Evolutionary conservation across 106 monocot species (phyloP).

Genomic region (Dendrobium chrysotoxum): DNA sequence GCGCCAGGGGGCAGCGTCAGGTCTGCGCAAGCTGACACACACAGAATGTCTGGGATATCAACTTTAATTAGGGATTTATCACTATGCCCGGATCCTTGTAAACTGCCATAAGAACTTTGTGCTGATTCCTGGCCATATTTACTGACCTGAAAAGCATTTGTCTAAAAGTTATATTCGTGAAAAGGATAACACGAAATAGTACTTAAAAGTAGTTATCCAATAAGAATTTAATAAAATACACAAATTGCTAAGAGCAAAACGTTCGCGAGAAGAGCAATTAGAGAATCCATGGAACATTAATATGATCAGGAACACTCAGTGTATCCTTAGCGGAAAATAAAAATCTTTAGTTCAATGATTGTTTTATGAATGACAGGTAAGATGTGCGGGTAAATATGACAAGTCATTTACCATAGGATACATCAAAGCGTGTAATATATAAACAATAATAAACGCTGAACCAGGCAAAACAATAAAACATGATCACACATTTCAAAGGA

Average conservation of each 20-base stretch:
- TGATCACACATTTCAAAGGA: too few relatives aligned
- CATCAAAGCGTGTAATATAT: too few relatives aligned
- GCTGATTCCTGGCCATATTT: conserved; percentile 31
- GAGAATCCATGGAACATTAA: background rate
- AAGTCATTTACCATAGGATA: too few relatives aligned
- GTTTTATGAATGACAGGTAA: too few relatives aligned
- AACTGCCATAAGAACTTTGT: conserved; percentile 34
- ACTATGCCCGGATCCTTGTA: conserved; percentile 19
- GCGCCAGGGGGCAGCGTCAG: conserved; percentile 86
- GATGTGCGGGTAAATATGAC: too few relatives aligned
- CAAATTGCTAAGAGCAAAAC: too few relatives aligned
- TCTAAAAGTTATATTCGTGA: background rate
- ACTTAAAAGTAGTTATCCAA: background rate
- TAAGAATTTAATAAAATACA: background rate
- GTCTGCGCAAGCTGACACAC: conserved; percentile 80
- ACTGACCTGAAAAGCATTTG: conserved; percentile 29
- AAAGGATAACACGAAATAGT: background rate
- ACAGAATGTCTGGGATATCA: conserved; percentile 70
- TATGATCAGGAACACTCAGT: background rate
- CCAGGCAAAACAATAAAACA: too few relatives aligned
- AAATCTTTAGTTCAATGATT: too few relatives aligned
- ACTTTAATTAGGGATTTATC: conserved; percentile 57
- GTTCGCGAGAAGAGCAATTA: background rate
- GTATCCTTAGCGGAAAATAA: background rate
- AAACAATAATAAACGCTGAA: too few relatives aligned